phyloP scores from a whole-genome alignment of 2,329 filamentous ascomycete genomes.

The Dothiorella sarmentorum region DNA sequence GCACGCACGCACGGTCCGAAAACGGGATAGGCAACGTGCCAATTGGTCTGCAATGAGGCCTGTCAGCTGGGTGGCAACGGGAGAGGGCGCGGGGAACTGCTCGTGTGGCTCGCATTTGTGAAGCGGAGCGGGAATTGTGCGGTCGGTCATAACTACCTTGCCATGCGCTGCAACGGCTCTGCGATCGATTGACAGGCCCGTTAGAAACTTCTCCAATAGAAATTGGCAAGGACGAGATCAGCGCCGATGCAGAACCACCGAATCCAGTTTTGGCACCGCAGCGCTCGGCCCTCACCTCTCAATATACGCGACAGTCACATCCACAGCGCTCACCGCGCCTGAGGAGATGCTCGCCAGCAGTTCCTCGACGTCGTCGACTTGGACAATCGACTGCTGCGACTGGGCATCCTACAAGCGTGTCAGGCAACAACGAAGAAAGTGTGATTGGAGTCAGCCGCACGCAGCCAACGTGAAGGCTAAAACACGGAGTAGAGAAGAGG shows the following conservation, averaged over 20 bases:
- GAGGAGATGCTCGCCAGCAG: constrained; percentile 1
- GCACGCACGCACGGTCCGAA: constrained; percentile 1
- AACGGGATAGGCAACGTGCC: constrained; percentile 15
- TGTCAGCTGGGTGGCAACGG: constrained; percentile 7
- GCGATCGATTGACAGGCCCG: background rate
- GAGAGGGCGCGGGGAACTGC: background rate
- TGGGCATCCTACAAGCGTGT: background rate
- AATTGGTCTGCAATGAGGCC: constrained; percentile 11
- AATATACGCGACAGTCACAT: constrained; percentile 6
- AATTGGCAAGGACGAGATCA: constrained; percentile 1
- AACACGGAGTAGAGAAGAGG: background rate
- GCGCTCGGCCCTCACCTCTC: constrained; percentile 8
- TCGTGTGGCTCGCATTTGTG: background rate
- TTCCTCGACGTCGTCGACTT: constrained; percentile 2
- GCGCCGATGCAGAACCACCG: background rate
- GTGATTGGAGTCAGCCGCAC: too few relatives aligned
- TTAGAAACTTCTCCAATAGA: background rate
- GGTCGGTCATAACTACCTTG: constrained; percentile 9
- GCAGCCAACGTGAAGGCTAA: background rate
- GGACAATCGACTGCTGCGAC: background rate
- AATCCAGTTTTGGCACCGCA: background rate
- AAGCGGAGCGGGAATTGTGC: background rate
- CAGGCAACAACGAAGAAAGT: too few relatives aligned
- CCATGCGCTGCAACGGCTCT: constrained; percentile 6
- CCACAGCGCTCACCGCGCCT: constrained; percentile 1